phyloP scores from a whole-genome alignment of 2,329 filamentous ascomycete genomes.

The Ilyonectria destructans region DNA sequence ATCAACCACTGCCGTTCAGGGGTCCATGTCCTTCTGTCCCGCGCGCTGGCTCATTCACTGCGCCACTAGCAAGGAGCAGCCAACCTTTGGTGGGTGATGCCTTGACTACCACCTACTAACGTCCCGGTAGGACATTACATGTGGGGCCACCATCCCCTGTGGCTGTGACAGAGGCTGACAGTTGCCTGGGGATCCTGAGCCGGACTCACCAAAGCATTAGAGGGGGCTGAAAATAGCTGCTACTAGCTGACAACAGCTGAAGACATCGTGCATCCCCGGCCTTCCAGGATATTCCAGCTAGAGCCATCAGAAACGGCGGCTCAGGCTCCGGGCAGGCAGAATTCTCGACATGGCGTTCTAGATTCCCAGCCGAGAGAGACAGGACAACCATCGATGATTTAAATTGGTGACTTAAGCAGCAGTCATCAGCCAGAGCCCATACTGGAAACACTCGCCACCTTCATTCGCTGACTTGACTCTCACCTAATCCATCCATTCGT shows the following conservation, averaged over 20 bases:
- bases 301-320: not conserved
- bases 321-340: constrained; percentile 17
- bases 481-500: not conserved
- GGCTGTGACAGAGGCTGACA: constrained; percentile 48
- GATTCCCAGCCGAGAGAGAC: not conserved
- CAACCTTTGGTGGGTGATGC: constrained; percentile 3
- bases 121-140: constrained; percentile 31
- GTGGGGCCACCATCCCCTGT: constrained; percentile 32
- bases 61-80: too few relatives aligned
- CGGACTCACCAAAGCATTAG: constrained; percentile 4
- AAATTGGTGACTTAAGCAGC: constrained; percentile 4
- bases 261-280: not conserved
- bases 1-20: constrained; percentile 25
- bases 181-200: not conserved
- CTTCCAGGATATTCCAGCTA: constrained; percentile 20
- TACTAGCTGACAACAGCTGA: constrained; percentile 1
- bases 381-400: not conserved
- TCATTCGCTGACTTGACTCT: not conserved
- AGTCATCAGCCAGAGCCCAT: not conserved
- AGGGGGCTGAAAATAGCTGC: constrained; percentile 45
- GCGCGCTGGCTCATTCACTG: not conserved
- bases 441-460: constrained; percentile 4
- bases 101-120: constrained; percentile 28
- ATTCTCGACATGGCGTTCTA: not conserved
- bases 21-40: constrained; percentile 9